These are phyloP conservation scores for Mortierella sp. DNA, from an alignment of 371 early-diverging fungal species.

Conservation along the genomic window DNA sequence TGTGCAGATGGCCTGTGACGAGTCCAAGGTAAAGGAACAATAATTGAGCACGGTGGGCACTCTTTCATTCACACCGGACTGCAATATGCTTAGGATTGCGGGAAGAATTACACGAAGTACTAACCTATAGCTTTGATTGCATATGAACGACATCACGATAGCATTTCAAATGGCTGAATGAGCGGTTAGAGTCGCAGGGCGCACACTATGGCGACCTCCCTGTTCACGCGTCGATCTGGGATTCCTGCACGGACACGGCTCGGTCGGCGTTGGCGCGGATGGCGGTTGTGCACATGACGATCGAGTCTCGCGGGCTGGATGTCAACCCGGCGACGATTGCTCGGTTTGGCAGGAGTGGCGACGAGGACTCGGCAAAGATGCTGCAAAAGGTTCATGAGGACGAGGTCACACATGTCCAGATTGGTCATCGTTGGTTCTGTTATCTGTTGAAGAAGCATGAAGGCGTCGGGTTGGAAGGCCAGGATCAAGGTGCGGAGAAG, in stretches of 20 bases:
- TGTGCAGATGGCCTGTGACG: slow-evolving; percentile 68
- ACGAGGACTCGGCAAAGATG: slow-evolving; percentile 62
- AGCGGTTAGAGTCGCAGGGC: slow-evolving; percentile 61
- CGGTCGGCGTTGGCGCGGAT: slow-evolving; percentile 60
- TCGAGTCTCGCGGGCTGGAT: slow-evolving; percentile 73
- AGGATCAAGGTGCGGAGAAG: neutral
- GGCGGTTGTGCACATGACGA: slow-evolving; percentile 72
- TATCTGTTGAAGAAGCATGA: slow-evolving; percentile 47
- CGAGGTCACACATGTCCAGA: slow-evolving; percentile 69
- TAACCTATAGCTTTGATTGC: too few relatives aligned
- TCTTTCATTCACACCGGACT: too few relatives aligned
- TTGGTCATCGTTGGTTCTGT: slow-evolving; percentile 69
- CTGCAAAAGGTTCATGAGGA: slow-evolving; percentile 65
- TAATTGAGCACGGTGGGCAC: too few relatives aligned
- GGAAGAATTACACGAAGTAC: too few relatives aligned
- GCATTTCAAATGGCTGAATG: slow-evolving; percentile 64
- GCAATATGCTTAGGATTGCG: too few relatives aligned
- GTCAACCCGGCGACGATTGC: slow-evolving; percentile 71
- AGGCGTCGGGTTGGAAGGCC: slow-evolving; percentile 25
- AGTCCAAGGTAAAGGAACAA: slow-evolving; percentile 59
- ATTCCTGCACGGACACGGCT: slow-evolving; percentile 64
- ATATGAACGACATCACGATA: too few relatives aligned
- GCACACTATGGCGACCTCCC: slow-evolving; percentile 65
- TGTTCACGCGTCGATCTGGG: slow-evolving; percentile 72
- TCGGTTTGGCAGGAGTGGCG: slow-evolving; percentile 63